Evolutionary conservation across 257 asterid genomes (phyloP), one percentile per base, ranked within the genome.

Genomic region (Linderniella brevidens): DNA sequence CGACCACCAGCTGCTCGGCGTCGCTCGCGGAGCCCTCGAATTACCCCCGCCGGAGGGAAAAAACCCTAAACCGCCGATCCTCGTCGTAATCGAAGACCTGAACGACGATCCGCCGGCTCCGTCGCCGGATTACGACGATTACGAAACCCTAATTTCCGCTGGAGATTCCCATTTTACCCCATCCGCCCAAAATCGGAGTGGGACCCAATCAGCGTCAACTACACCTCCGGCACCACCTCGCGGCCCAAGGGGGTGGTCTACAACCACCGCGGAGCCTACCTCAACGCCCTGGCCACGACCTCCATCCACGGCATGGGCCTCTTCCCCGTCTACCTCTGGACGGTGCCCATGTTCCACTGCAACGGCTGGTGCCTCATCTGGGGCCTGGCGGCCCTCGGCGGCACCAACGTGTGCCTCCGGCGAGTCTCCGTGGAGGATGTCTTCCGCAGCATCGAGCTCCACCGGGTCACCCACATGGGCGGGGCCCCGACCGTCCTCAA

Each of bases 281-380:
- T 71, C 8, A 75, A 71, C 11, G 63, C 84, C 50, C 69, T 75
- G 4, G 74, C 75, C 0, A 20, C 79, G 1, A 5, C 61, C 13
- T 68, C 68, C 9, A 39, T 58, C n/a, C 77, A 75, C 10, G 77
- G 69, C 8, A 71, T 75, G 79, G 17, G 16, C 49, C 16, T 58
- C 3, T 18, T 41, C 59, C 77, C 84, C 0, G 64, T 66, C 56
- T 71, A 75, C 62, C 72, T 75, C 2, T 75, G 84, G 84, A 75
- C 84, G 0, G 84, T 71, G 15, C 84, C 84, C 0, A 75, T 65
- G 84, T 75, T 75, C 41, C 84, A 75, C 54, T 75, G 84, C 58
- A 75, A 75, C 7, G 84, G 74, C 10, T 75, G 84, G 84, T 75
- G 84, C 52, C 68, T 75, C 9, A 35, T 50, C 7, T 75, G 84